phyloP scores from a whole-genome alignment of 345 rosid genomes.

The Aquilaria yunnanensis region DNA sequence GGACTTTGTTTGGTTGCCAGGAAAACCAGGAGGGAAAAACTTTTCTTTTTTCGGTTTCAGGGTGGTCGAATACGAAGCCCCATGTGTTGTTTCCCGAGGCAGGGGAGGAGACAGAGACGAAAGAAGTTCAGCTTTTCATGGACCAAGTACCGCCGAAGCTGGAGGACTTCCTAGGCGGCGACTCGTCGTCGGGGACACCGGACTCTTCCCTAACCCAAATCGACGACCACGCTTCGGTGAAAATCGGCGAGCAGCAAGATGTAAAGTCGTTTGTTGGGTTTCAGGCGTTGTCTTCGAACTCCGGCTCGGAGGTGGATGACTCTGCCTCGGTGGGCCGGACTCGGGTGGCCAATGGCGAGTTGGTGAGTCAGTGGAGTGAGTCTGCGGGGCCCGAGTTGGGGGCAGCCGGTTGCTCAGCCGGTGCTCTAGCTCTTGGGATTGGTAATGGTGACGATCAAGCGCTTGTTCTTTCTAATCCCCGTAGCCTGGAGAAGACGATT shows the following conservation, averaged over 20 bases:
- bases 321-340: slow-evolving; percentile 54
- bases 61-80: slow-evolving; percentile 52
- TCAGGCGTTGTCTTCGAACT: slow-evolving; percentile 68
- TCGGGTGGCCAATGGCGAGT: slow-evolving; percentile 40
- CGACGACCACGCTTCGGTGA: slow-evolving; percentile 46
- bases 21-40: background rate
- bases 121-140: slow-evolving; percentile 36
- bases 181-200: slow-evolving; percentile 70
- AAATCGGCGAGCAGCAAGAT: slow-evolving; percentile 60
- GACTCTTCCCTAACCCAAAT: slow-evolving; percentile 83
- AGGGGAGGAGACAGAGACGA: slow-evolving; percentile 32
- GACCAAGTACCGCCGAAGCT: slow-evolving; percentile 68
- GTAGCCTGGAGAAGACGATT: slow-evolving; percentile 46
- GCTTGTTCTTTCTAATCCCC: slow-evolving; percentile 5
- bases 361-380: slow-evolving; percentile 40
- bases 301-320: slow-evolving; percentile 91
- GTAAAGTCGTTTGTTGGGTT: slow-evolving; percentile 65
- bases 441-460: slow-evolving; percentile 21
- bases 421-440: slow-evolving; percentile 61
- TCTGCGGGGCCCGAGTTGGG: slow-evolving; percentile 56
- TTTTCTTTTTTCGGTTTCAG: slow-evolving; percentile 27
- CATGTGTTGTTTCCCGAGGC: slow-evolving; percentile 31
- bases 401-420: slow-evolving; percentile 26
- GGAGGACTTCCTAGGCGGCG: slow-evolving; percentile 83
- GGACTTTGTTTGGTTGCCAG: too few relatives aligned